Evolutionary conservation across 1,139 yeast species (phyloP).

Genomic region (Blastobotrys persicus): DNA sequence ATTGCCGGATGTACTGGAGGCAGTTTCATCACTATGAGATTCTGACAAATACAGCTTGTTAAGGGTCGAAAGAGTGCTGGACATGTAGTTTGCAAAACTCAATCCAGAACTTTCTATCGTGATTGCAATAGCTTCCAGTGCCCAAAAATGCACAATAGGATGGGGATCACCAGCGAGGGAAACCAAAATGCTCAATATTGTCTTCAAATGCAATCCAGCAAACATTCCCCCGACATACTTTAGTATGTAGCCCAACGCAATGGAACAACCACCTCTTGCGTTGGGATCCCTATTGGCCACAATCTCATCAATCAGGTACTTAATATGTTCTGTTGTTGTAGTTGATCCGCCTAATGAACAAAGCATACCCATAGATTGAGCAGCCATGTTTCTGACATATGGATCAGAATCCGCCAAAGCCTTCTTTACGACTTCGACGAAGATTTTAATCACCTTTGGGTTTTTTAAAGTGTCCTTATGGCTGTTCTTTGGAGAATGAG

Average conservation of each 20-base stretch:
- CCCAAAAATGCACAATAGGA: slow-evolving; percentile 74
- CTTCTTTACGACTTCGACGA: slow-evolving; percentile 57
- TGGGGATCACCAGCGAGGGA: slow-evolving; percentile 77
- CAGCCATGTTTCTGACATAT: slow-evolving; percentile 48
- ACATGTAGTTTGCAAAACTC: slow-evolving; percentile 44
- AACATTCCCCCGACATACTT: slow-evolving; percentile 47
- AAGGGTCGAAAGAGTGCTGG: slow-evolving; percentile 48
- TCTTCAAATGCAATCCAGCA: slow-evolving; percentile 40
- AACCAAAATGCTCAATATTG: slow-evolving; percentile 54
- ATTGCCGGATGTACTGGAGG: slow-evolving; percentile 46
- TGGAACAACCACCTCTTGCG: slow-evolving; percentile 61
- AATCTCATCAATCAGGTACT: slow-evolving; percentile 57
- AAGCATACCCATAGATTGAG: slow-evolving; percentile 67
- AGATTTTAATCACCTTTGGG: slow-evolving; percentile 42
- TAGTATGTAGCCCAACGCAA: slow-evolving; percentile 60
- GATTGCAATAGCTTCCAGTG: slow-evolving; percentile 57
- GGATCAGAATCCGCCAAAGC: slow-evolving; percentile 41
- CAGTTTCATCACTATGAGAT: slow-evolving; percentile 50
- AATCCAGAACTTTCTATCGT: slow-evolving; percentile 57
- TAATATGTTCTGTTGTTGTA: slow-evolving; percentile 49
- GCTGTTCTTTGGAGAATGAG: slow-evolving; percentile 12
- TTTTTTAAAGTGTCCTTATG: slow-evolving; percentile 23
- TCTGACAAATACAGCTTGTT: slow-evolving; percentile 51
- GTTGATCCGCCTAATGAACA: slow-evolving; percentile 44
- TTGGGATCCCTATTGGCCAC: slow-evolving; percentile 60